A percentile compares a stretch with the other conserved stretches of the same genome.
Evolutionary conservation across 2,329 filamentous ascomycete species (phyloP).

Genomic region (Waltergamsia citrina): DNA sequence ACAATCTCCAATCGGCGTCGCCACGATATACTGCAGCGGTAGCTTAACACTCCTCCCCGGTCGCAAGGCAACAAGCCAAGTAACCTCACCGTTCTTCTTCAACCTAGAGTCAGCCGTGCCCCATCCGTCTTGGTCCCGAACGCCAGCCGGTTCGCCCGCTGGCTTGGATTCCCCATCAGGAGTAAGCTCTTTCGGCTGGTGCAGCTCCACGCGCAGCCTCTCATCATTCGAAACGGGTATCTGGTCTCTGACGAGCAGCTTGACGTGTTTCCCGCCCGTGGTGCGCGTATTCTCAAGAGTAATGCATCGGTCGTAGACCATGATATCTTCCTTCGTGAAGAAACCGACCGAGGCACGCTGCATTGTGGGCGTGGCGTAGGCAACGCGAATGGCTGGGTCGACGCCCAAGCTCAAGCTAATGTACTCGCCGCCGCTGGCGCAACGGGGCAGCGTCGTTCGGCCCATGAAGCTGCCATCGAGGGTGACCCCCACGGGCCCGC

Average conservation of each 20-base stretch:
- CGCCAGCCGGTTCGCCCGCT: slow-evolving; percentile 20
- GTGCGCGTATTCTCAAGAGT: slow-evolving; percentile 41
- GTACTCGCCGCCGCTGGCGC: slow-evolving; percentile 37
- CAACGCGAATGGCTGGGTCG: slow-evolving; percentile 45
- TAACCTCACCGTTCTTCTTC: slow-evolving; percentile 47
- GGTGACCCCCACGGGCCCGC: slow-evolving; percentile 45
- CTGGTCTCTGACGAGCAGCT: slow-evolving; percentile 47
- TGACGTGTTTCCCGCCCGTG: slow-evolving; percentile 23
- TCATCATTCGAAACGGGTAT: slow-evolving; percentile 54
- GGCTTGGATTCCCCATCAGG: slow-evolving; percentile 25
- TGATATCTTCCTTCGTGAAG: slow-evolving; percentile 43
- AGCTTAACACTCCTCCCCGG: slow-evolving; percentile 48
- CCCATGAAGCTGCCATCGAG: slow-evolving; percentile 57
- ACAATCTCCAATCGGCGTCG: slow-evolving; percentile 37
- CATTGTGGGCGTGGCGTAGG: slow-evolving; percentile 46
- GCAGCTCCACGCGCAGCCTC: slow-evolving; percentile 39
- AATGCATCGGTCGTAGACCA: slow-evolving; percentile 37
- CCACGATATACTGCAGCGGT: slow-evolving; percentile 51
- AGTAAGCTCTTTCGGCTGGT: slow-evolving; percentile 36
- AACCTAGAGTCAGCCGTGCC: slow-evolving; percentile 43
- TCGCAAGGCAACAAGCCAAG: slow-evolving; percentile 49
- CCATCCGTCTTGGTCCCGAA: slow-evolving; percentile 31
- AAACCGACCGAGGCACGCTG: slow-evolving; percentile 39
- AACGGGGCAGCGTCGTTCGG: slow-evolving; percentile 42
- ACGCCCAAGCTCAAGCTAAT: slow-evolving; percentile 49